Base-by-base conservation (phyloP, 1,284 basidiomycete species). In the Malassezia dermatis region DNA sequence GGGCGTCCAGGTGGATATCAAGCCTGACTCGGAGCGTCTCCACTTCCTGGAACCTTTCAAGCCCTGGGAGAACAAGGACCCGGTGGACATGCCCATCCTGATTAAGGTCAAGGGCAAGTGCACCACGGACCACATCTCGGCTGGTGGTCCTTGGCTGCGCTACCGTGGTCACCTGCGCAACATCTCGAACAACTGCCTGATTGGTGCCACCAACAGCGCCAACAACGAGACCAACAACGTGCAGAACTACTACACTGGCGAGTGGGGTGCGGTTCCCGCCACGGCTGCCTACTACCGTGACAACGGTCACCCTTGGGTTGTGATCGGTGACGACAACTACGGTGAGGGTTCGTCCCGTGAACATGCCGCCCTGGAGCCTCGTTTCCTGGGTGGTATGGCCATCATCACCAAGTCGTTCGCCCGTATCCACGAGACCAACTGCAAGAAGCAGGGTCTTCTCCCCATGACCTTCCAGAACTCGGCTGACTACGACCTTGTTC, bases 51-150 rank as follows among this genome's bases (percentile, higher is more conserved):
- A 84, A 76, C 90, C 93, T 35, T 98, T 98, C 84, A 75, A 81
- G 75, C 80, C 86, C 46, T 98, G 89, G 89, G 82, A 94, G 76
- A 89, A 90, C 62, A 86, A 94, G 83, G 84, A 88, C 62, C 87
- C 89, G 52, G 79, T 81, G 54, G 86, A 89, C 73, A 82, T 93
- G 67, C 91, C 91, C 40, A 81, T 98, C 63, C 80, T 98, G 72
- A 96, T 98, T 82, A 96, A 98, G 83, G 93, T 89, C 63, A 81
- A 85, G 80, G 94, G 94, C 82, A 98, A 99, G 82, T 99, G 94
- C 86, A 96, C 79, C 62, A 81, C 80, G 61, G 79, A 80, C 63
- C 67, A 70, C 71, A 75, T 94, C 76, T 88, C 85, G 60, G 89
- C 89, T 76, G 93, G 90, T 80, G 93, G 93, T 57, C 93, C 93